Conservation (phyloP, 2,329 filamentous ascomycete genomes). For the Penicillium rolfsii region DNA sequence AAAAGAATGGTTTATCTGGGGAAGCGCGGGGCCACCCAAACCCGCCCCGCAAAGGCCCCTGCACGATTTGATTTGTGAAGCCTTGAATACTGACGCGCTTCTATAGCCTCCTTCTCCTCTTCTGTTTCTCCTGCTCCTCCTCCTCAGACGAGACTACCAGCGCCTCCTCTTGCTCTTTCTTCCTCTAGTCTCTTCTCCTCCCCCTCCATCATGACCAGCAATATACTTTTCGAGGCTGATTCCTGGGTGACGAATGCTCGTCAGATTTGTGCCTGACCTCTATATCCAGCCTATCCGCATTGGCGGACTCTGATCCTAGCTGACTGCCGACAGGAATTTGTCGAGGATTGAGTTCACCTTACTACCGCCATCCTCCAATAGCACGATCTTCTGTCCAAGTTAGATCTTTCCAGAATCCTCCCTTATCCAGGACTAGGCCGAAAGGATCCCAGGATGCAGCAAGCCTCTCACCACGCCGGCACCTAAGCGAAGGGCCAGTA, state of each 20-base stretch:
- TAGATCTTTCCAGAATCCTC: slow-evolving; percentile 15
- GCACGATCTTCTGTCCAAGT: slow-evolving; percentile 2
- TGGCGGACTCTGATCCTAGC: background rate
- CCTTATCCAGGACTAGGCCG: slow-evolving; percentile 8
- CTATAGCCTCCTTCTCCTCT: slow-evolving; percentile 7
- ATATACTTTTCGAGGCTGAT: background rate
- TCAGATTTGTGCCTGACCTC: background rate
- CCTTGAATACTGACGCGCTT: slow-evolving; percentile 5
- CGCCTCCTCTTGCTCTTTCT: background rate
- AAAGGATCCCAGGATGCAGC: slow-evolving; percentile 6
- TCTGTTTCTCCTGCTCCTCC: background rate
- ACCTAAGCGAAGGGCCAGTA: slow-evolving; percentile 14
- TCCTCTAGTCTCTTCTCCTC: background rate
- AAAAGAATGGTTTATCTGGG: slow-evolving; percentile 21
- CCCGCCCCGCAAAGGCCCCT: slow-evolving; percentile 25
- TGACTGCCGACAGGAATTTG: background rate
- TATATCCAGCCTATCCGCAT: background rate
- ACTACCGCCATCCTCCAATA: slow-evolving; percentile 7
- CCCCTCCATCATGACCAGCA: background rate
- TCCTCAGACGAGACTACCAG: background rate
- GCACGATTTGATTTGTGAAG: slow-evolving; percentile 12
- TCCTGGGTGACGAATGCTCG: background rate
- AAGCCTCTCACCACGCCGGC: slow-evolving; percentile 8
- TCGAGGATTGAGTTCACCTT: background rate
- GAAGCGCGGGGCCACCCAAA: slow-evolving; percentile 19